These are phyloP conservation scores for Spathaspora hagerdaliae DNA, from an alignment of 805 yeast species.

Conservation along the genomic window DNA sequence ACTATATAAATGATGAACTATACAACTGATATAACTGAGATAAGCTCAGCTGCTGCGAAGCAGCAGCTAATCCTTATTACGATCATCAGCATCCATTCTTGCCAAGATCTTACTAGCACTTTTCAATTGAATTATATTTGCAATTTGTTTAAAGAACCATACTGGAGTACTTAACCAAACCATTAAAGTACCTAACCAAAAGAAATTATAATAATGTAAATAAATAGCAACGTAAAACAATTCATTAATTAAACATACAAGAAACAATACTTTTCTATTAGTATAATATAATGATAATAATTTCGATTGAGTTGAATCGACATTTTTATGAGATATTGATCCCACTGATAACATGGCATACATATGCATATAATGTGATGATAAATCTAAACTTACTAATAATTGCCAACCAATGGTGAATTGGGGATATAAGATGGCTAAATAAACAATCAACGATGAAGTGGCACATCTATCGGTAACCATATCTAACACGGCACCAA, in stretches of 20 bases:
- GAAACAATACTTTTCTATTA: slow-evolving; percentile 75
- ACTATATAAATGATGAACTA: no score
- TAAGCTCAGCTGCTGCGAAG: no score
- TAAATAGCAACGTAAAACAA: slow-evolving; percentile 87
- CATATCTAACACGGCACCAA: slow-evolving; percentile 98
- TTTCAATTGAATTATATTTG: slow-evolving; percentile 83
- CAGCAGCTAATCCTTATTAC: slow-evolving; percentile 3
- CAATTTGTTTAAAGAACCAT: slow-evolving; percentile 85
- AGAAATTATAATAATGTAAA: slow-evolving; percentile 60
- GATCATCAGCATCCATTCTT: slow-evolving; percentile 60
- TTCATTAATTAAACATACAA: slow-evolving; percentile 92
- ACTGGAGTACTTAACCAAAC: slow-evolving; percentile 70
- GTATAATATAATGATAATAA: slow-evolving; percentile 83
- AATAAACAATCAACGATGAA: slow-evolving; percentile 81
- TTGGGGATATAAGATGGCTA: slow-evolving; percentile 74
- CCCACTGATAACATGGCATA: slow-evolving; percentile 86
- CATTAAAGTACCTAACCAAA: slow-evolving; percentile 59
- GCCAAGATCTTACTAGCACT: slow-evolving; percentile 85
- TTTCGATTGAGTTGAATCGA: slow-evolving; percentile 65
- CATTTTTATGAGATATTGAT: slow-evolving; percentile 75
- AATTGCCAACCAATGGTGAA: slow-evolving; percentile 74
- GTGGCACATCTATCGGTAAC: slow-evolving; percentile 98
- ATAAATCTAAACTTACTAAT: slow-evolving; percentile 77
- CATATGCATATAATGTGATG: slow-evolving; percentile 98
- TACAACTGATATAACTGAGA: no score